Percentiles rank a stretch among this genome's conserved stretches.
These are phyloP conservation scores for Zygosaccharomyces pseudobailii DNA, from an alignment of 1,139 yeast genomes.

Conservation along the genomic window DNA sequence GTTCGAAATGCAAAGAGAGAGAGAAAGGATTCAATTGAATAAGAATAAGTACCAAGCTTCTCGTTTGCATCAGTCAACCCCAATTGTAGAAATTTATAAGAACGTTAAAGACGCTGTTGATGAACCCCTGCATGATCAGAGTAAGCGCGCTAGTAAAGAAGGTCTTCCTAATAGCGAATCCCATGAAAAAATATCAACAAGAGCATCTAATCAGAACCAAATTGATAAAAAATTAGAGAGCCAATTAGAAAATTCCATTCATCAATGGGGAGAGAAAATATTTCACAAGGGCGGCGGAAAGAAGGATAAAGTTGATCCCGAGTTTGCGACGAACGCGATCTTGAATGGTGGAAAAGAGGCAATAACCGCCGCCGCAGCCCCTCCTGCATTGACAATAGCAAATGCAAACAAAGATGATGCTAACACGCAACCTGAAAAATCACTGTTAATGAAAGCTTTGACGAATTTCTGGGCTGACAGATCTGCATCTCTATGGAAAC, in stretches of 20 bases:
- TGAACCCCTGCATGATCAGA: slow-evolving; percentile 38
- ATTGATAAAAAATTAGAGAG: slow-evolving; percentile 23
- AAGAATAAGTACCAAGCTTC: slow-evolving; percentile 65
- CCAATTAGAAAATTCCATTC: slow-evolving; percentile 30
- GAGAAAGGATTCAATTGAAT: slow-evolving; percentile 60
- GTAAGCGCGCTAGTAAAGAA: slow-evolving; percentile 1
- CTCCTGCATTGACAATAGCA: slow-evolving; percentile 20
- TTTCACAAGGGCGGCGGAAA: slow-evolving; percentile 11
- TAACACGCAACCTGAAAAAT: slow-evolving; percentile 52
- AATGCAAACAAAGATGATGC: slow-evolving; percentile 25
- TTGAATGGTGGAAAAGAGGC: slow-evolving; percentile 10
- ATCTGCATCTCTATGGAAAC: slow-evolving; percentile 94
- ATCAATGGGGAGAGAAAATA: slow-evolving; percentile 29
- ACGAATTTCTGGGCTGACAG: slow-evolving; percentile 97
- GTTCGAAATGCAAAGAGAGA: slow-evolving; percentile 81
- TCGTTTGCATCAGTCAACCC: slow-evolving; percentile 73
- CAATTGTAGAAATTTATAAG: slow-evolving; percentile 87
- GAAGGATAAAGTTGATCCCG: slow-evolving; percentile 1
- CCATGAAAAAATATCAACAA: slow-evolving; percentile 1
- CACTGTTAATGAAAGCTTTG: slow-evolving; percentile 74
- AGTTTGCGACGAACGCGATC: slow-evolving; percentile 4
- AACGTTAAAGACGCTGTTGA: slow-evolving; percentile 85
- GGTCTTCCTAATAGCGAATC: slow-evolving; percentile 1
- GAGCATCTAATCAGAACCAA: slow-evolving; percentile 5
- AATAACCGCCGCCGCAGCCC: slow-evolving; percentile 15